A percentile compares a stretch with the other conserved stretches of the same genome.
phyloP scores from a whole-genome alignment of 495 filamentous ascomycete genomes.

The Trypethelium eluteriae region DNA sequence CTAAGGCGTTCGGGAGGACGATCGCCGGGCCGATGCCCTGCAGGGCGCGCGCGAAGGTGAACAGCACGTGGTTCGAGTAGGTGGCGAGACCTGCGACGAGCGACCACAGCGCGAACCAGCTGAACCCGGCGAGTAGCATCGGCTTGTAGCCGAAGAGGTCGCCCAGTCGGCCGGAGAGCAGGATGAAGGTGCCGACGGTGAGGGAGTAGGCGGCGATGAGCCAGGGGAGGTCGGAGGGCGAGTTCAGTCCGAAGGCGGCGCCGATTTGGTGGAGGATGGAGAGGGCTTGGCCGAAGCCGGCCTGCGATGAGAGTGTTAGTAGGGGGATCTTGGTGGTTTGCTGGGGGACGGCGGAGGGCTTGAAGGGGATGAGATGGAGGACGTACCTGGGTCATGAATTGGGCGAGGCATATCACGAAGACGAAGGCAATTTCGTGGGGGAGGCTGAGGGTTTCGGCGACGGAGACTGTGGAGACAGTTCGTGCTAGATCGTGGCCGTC shows the following conservation, averaged over 20 bases:
- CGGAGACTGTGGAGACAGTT: not conserved
- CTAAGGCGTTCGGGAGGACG: conserved; percentile 33
- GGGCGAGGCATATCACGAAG: conserved; percentile 16
- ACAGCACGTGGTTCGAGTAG: conserved; percentile 33
- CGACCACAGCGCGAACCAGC: conserved; percentile 28
- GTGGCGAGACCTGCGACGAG: conserved; percentile 47
- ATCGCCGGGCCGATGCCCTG: conserved; percentile 37
- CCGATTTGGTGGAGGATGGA: conserved; percentile 18
- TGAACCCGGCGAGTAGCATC: conserved; percentile 20
- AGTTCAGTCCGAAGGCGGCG: conserved; percentile 12
- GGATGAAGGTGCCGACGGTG: conserved; percentile 29
- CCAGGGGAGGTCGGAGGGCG: conserved; percentile 23
- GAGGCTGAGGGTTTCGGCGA: not conserved
- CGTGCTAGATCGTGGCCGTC: not conserved
- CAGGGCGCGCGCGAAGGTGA: conserved; percentile 31
- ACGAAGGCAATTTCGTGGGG: conserved; percentile 16
- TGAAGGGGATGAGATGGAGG: too few species aligned
- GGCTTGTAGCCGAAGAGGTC: conserved; percentile 24
- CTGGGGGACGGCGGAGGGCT: too few species aligned
- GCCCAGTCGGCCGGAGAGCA: conserved; percentile 23
- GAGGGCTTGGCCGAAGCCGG: conserved; percentile 15
- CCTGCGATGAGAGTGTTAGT: not conserved
- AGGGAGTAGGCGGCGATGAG: conserved; percentile 23
- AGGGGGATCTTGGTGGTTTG: too few species aligned
- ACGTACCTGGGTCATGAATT: conserved; percentile 15